Evolutionary conservation across 768 basidiomycete species (phyloP).

Genomic region (Boletus tylopilopsis): DNA sequence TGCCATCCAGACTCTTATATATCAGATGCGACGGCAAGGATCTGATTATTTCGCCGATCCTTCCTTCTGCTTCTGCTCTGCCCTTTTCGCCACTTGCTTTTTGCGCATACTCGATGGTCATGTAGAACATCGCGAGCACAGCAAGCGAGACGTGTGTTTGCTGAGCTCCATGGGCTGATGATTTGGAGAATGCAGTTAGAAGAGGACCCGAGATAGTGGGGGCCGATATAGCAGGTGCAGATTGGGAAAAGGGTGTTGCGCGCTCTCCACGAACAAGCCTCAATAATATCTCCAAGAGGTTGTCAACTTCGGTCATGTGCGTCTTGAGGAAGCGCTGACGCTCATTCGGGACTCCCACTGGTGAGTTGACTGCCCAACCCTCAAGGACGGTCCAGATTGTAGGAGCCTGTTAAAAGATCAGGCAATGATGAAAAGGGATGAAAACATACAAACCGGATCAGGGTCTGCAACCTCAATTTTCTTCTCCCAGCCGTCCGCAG

Average conservation of each 20-base stretch:
- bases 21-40: slow-evolving; percentile 83
- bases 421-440: not conserved
- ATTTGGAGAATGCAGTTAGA: slow-evolving; percentile 63
- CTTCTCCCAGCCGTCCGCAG: slow-evolving; percentile 90
- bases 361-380: slow-evolving; percentile 83
- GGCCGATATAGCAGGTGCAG: slow-evolving; percentile 55
- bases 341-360: slow-evolving; percentile 67
- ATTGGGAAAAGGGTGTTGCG: slow-evolving; percentile 64
- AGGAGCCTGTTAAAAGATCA: slow-evolving; percentile 57
- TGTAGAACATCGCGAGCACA: slow-evolving; percentile 85
- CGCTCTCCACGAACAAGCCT: slow-evolving; percentile 90
- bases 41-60: slow-evolving; percentile 85
- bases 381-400: slow-evolving; percentile 91
- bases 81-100: slow-evolving; percentile 66
- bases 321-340: slow-evolving; percentile 87
- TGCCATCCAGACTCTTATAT: slow-evolving; percentile 89
- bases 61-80: slow-evolving; percentile 67
- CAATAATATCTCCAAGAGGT: slow-evolving; percentile 88
- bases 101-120: slow-evolving; percentile 78
- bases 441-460: slow-evolving; percentile 69
- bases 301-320: slow-evolving; percentile 81
- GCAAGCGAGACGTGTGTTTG: slow-evolving; percentile 95
- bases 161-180: slow-evolving; percentile 77
- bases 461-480: slow-evolving; percentile 92
- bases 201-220: slow-evolving; percentile 67